phyloP scores from a whole-genome alignment of 345 rosid species.

The Fremontodendron californicum region DNA sequence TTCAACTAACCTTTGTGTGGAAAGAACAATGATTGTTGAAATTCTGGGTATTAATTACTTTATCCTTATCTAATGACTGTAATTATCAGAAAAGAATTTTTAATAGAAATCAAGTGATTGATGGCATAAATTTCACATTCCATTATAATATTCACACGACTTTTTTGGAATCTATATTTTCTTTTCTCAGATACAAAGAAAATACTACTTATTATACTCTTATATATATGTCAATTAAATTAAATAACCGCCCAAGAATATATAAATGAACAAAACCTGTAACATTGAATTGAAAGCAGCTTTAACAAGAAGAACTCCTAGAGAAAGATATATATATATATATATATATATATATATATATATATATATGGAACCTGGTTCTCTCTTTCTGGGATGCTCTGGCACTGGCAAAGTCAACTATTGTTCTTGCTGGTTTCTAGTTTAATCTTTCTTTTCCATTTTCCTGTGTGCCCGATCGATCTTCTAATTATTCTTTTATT shows the following conservation, averaged over 20 bases:
- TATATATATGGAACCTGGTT: conserved; percentile 39
- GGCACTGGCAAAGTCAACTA: conserved; percentile 18
- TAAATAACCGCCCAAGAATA: conserved; percentile 11
- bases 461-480: neutral
- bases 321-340: too few species aligned
- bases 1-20: neutral
- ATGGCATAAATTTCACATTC: neutral
- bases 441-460: neutral
- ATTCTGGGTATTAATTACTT: neutral
- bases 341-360: too few species aligned
- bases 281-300: conserved; percentile 26
- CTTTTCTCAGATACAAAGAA: neutral
- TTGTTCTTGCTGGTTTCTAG: neutral
- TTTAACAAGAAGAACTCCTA: conserved; percentile 4
- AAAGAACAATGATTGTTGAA: too few species aligned
- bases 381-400: conserved; percentile 18
- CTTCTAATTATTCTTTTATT: neutral
- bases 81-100: neutral
- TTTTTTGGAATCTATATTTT: neutral
- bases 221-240: neutral
- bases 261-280: conserved; percentile 19
- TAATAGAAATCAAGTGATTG: neutral
- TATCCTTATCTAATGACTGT: neutral
- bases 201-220: too few species aligned
- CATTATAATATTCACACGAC: neutral